These are phyloP conservation scores for Vigna hirtella DNA, from an alignment of 306 rosid species.

Conservation along the genomic window DNA sequence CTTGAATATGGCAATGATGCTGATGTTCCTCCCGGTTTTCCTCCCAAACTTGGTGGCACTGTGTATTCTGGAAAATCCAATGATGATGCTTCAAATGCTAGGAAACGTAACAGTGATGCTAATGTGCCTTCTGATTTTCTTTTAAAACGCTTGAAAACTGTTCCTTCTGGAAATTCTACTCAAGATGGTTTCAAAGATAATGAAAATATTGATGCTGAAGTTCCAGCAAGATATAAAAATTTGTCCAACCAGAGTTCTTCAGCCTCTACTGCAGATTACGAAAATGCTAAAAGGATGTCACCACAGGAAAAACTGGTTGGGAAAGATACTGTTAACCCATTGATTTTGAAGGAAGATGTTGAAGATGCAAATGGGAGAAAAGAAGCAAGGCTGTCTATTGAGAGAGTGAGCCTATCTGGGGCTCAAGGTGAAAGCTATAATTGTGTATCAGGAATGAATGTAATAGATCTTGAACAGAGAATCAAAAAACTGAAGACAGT, in stretches of 20 bases:
- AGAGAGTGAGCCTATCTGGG: background rate
- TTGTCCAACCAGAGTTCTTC: constrained; percentile 36
- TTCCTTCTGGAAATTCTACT: background rate
- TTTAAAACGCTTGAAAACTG: background rate
- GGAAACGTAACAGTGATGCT: constrained; percentile 9
- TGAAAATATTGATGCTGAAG: background rate
- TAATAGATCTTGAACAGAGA: constrained; percentile 28
- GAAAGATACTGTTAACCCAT: constrained; percentile 11
- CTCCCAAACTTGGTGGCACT: constrained; percentile 27
- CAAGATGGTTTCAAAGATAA: constrained; percentile 4
- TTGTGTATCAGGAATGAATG: background rate
- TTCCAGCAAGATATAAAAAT: background rate
- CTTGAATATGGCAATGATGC: background rate
- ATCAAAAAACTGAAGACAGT: constrained; percentile 16
- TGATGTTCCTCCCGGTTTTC: constrained; percentile 43
- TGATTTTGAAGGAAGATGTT: constrained; percentile 6
- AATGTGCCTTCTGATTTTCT: constrained; percentile 27
- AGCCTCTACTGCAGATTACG: constrained; percentile 6
- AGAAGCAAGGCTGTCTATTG: background rate
- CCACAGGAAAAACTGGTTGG: background rate
- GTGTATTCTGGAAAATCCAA: constrained; percentile 7
- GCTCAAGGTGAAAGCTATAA: background rate
- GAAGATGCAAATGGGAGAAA: constrained; percentile 23
- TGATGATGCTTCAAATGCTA: constrained; percentile 7
- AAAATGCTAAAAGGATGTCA: constrained; percentile 6